phyloP scores from a whole-genome alignment of 176 grass and related monocot species.

The Musa itinerans region DNA sequence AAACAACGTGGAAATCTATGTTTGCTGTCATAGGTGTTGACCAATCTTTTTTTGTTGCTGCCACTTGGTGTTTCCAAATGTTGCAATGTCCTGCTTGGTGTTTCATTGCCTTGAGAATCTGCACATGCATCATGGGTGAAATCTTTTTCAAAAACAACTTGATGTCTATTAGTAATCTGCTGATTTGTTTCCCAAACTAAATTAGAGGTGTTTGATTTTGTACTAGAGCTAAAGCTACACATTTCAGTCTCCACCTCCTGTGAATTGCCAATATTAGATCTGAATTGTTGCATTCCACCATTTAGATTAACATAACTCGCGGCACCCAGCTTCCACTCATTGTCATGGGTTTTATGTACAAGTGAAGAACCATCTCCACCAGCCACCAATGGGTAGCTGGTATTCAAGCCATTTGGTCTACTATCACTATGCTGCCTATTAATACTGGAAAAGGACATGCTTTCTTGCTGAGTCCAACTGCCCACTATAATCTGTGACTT shows the following conservation, averaged over 20 bases:
- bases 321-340: conserved; percentile 38
- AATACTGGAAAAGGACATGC: conserved; percentile 36
- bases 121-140: background rate
- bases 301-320: conserved; percentile 35
- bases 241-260: conserved; percentile 26
- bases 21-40: conserved; percentile 25
- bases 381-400: conserved; percentile 27
- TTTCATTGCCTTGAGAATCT: conserved; percentile 1
- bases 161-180: background rate
- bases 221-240: conserved; percentile 31
- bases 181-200: conserved; percentile 31
- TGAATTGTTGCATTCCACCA: conserved; percentile 34
- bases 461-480: conserved; percentile 65
- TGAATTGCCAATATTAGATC: conserved; percentile 33
- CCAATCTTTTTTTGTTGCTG: conserved; percentile 36
- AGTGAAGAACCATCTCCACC: conserved; percentile 38
- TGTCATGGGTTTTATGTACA: conserved; percentile 33
- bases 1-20: conserved; percentile 34
- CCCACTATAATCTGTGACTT: conserved; percentile 33
- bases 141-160: conserved; percentile 11
- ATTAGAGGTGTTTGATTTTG: conserved; percentile 31
- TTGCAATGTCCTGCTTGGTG: conserved; percentile 28
- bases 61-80: conserved; percentile 47
- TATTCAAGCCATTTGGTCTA: conserved; percentile 69
- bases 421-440: conserved; percentile 39